Evolutionary conservation across 2,329 filamentous ascomycete species (phyloP).

Genomic region (Ascocoryne sarcoides): DNA sequence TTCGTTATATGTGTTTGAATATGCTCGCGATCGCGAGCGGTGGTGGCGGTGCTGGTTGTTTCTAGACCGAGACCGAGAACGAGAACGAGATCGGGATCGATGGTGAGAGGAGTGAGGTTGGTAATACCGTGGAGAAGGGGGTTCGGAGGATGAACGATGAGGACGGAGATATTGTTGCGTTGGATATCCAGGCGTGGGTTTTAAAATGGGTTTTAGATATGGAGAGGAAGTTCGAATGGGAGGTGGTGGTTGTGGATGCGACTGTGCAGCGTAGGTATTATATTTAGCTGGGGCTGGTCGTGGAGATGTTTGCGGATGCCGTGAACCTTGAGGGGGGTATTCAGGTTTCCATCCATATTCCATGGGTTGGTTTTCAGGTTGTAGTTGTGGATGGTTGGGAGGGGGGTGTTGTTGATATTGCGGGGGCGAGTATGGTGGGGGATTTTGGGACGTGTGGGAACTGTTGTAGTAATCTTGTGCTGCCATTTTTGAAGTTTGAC

Average conservation of each 20-base stretch:
- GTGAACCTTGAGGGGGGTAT: background rate
- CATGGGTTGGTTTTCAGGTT: background rate
- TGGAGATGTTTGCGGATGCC: no score
- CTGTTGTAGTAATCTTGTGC: slow-evolving; percentile 17
- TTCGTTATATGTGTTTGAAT: slow-evolving; percentile 1
- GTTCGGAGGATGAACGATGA: slow-evolving; percentile 16
- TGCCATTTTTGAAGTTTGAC: no score
- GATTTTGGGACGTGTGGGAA: slow-evolving; percentile 4
- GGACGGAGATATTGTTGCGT: no score
- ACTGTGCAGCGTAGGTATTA: no score
- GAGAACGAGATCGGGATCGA: background rate
- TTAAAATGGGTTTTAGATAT: no score
- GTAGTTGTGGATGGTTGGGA: background rate
- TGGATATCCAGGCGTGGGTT: no score
- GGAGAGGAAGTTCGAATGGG: slow-evolving; percentile 1
- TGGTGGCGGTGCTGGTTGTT: slow-evolving; percentile 7
- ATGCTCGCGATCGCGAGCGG: slow-evolving; percentile 1
- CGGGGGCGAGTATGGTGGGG: slow-evolving; percentile 1
- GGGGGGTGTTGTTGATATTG: background rate
- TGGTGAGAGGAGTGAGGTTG: background rate
- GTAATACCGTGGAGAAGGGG: slow-evolving; percentile 3
- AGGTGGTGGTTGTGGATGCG: slow-evolving; percentile 1
- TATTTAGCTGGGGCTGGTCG: no score
- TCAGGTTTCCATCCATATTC: background rate
- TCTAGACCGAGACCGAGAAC: background rate